These are phyloP conservation scores for Austropuccinia psidii DNA, from an alignment of 1,284 basidiomycete species.

Conservation along the genomic window DNA sequence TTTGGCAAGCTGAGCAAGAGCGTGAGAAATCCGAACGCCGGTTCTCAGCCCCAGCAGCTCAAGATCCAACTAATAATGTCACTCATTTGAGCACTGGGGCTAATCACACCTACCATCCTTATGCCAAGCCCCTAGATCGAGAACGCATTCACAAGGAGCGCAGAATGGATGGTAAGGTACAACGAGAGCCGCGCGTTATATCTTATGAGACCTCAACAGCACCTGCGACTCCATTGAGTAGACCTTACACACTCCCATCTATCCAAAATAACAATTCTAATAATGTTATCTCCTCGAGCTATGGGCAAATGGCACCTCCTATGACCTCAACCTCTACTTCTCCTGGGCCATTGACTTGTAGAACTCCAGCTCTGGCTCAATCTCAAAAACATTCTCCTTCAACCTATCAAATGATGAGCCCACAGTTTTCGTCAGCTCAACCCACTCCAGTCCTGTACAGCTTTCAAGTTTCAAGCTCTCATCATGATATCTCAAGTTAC, in stretches of 20 bases:
- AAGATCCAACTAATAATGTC: background rate
- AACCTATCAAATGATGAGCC: too few species aligned
- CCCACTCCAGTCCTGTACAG: too few species aligned
- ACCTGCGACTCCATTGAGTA: slow-evolving; percentile 10
- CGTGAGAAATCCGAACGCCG: slow-evolving; percentile 11
- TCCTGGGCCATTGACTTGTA: too few species aligned
- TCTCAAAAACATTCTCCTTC: too few species aligned
- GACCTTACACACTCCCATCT: slow-evolving; percentile 10
- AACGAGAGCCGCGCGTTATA: background rate
- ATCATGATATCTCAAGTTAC: too few species aligned
- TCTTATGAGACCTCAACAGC: slow-evolving; percentile 17
- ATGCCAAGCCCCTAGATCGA: slow-evolving; percentile 4
- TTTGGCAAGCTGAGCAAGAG: slow-evolving; percentile 13
- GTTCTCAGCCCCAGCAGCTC: background rate
- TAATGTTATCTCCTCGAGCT: too few species aligned
- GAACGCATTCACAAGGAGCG: slow-evolving; percentile 1
- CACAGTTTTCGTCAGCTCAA: too few species aligned
- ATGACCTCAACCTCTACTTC: too few species aligned
- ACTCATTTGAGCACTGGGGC: background rate
- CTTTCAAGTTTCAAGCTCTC: too few species aligned
- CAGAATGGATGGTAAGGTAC: slow-evolving; percentile 5
- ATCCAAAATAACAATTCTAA: background rate
- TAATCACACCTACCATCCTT: slow-evolving; percentile 34
- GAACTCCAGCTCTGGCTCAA: too few species aligned
- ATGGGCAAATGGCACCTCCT: too few species aligned